phyloP scores from a whole-genome alignment of 164 flowering plant genomes.

The Piper longum region DNA sequence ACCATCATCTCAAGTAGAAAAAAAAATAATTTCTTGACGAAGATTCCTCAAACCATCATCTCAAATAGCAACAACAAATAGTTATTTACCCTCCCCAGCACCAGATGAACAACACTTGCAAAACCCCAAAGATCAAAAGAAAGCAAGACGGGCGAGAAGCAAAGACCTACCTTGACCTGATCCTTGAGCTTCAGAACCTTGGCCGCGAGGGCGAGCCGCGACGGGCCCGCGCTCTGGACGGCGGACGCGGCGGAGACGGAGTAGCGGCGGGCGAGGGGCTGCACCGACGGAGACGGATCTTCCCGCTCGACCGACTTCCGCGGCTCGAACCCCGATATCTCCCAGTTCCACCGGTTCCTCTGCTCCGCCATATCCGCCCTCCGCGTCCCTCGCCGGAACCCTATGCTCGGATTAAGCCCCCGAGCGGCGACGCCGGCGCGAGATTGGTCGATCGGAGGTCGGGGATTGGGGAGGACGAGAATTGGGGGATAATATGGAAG shows the following conservation, averaged over 20 bases:
- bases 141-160: not conserved
- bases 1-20: not conserved
- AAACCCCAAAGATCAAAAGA: not conserved
- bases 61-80: not conserved
- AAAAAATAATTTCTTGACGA: not conserved
- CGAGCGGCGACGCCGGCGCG: not conserved
- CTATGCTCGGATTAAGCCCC: not conserved
- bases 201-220: slow-evolving; percentile 25
- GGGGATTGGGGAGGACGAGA: not conserved
- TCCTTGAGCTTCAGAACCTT: slow-evolving; percentile 58
- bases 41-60: not conserved
- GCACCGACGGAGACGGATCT: slow-evolving; percentile 21
- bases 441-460: not conserved
- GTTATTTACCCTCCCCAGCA: too few relatives aligned
- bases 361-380: slow-evolving; percentile 49
- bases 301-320: slow-evolving; percentile 37
- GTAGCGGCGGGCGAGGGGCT: slow-evolving; percentile 49
- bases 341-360: slow-evolving; percentile 87
- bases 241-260: slow-evolving; percentile 51
- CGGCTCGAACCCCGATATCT: slow-evolving; percentile 79
- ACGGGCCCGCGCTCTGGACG: slow-evolving; percentile 13
- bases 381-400: not conserved
- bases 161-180: slow-evolving; percentile 47
- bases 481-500: not conserved
- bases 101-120: not conserved